Conservation (phyloP, 768 basidiomycete species). For the Leccinellum rugosiceps region DNA sequence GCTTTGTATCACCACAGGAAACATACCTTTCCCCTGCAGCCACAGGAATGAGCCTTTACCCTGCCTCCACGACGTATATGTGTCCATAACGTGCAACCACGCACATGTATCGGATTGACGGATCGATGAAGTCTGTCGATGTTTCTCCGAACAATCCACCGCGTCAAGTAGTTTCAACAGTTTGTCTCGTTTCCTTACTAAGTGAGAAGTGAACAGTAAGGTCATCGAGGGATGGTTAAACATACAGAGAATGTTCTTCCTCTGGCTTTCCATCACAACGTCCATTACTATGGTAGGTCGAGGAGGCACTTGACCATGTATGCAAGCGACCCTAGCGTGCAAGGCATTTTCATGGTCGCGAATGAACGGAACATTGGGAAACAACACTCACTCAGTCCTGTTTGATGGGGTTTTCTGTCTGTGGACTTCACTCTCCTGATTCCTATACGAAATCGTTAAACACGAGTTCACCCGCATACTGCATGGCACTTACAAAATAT, state of each 20-base stretch:
- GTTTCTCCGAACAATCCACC: conserved; percentile 1
- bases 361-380: too few relatives aligned
- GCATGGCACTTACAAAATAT: conserved; percentile 4
- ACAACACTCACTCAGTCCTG: background rate
- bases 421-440: background rate
- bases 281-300: background rate
- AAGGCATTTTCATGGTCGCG: background rate
- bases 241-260: conserved; percentile 5
- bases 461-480: background rate
- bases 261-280: background rate
- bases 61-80: conserved; percentile 5
- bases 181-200: conserved; percentile 1
- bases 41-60: conserved; percentile 8
- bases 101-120: conserved; percentile 12
- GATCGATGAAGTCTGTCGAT: background rate
- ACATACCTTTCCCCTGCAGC: conserved; percentile 19
- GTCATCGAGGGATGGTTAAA: background rate
- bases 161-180: background rate
- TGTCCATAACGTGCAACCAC: conserved; percentile 6
- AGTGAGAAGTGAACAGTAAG: background rate
- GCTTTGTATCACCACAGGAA: background rate
- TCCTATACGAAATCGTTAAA: background rate
- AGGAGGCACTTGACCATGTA: background rate
- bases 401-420: background rate
- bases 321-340: background rate